Conservation (phyloP, 2,329 filamentous ascomycete genomes). For the Fusarium duplospermum region DNA sequence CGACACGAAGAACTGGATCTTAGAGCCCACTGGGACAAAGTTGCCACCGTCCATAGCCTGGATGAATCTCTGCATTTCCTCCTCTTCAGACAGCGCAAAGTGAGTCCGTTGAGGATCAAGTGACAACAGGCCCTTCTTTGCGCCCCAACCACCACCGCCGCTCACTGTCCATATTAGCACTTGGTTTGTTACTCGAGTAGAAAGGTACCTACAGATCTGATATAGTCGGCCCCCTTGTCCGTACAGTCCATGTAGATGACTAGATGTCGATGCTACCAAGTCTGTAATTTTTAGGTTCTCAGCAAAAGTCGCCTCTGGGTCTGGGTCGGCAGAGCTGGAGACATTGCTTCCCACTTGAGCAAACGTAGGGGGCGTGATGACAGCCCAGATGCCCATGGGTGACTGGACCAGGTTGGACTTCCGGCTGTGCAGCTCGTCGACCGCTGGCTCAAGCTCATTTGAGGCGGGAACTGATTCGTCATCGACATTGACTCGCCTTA, state of each 20-base stretch:
- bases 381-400: constrained; percentile 77
- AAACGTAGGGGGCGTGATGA: constrained; percentile 65
- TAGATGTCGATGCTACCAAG: constrained; percentile 40
- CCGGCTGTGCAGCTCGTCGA: constrained; percentile 67
- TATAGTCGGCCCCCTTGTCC: constrained; percentile 59
- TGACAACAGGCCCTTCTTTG: constrained; percentile 81
- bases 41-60: constrained; percentile 60
- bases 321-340: constrained; percentile 14
- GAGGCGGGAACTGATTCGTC: constrained; percentile 70
- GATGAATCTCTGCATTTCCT: constrained; percentile 66
- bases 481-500: constrained; percentile 69
- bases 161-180: constrained; percentile 63
- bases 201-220: constrained; percentile 47
- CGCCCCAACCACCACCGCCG: constrained; percentile 87
- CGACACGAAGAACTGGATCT: constrained; percentile 73
- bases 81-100: constrained; percentile 57
- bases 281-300: constrained; percentile 35
- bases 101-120: constrained; percentile 76
- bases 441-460: constrained; percentile 74
- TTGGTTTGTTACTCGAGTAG: background rate
- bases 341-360: constrained; percentile 18
- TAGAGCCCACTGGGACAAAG: constrained; percentile 72
- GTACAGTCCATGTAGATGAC: constrained; percentile 50
- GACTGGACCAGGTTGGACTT: constrained; percentile 49
- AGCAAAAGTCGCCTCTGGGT: constrained; percentile 37